Conservation (phyloP, 495 filamentous ascomycete genomes). For the Aspergillus sclerotioniger region DNA sequence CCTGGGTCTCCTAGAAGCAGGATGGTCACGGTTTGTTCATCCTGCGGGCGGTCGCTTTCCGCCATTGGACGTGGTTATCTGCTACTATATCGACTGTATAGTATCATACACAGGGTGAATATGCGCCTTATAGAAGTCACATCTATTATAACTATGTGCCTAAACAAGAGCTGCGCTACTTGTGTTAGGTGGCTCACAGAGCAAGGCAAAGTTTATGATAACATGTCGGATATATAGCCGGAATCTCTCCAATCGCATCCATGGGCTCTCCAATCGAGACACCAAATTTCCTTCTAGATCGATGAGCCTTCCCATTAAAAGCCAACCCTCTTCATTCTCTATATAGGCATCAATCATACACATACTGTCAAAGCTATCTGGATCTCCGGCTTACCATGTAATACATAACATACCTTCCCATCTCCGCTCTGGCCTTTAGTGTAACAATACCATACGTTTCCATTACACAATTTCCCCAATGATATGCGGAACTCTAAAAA, state of each 20-base stretch:
- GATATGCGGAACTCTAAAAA: not conserved
- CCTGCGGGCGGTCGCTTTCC: conserved; percentile 10
- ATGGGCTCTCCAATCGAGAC: not conserved
- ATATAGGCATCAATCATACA: too few relatives aligned
- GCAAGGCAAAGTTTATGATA: too few relatives aligned
- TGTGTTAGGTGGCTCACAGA: too few relatives aligned
- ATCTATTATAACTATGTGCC: not conserved
- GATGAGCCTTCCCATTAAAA: too few relatives aligned
- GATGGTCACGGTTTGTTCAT: conserved; percentile 53
- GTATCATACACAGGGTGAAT: not conserved
- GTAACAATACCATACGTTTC: conserved; percentile 1
- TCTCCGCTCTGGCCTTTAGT: not conserved
- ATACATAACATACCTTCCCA: not conserved
- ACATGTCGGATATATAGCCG: too few relatives aligned
- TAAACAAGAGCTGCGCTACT: not conserved
- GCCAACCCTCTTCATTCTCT: too few relatives aligned
- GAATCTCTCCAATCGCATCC: not conserved
- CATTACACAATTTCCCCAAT: not conserved
- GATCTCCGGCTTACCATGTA: not conserved
- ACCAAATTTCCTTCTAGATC: not conserved
- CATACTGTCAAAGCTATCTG: too few relatives aligned
- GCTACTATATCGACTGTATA: not conserved
- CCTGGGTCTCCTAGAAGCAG: conserved; percentile 76
- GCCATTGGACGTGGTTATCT: conserved; percentile 4
- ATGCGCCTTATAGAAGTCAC: not conserved